Percentiles rank a stretch among this genome's conserved stretches.
These are phyloP conservation scores for Annulohypoxylon truncatum DNA, from an alignment of 2,329 filamentous ascomycete genomes.

Conservation along the genomic window DNA sequence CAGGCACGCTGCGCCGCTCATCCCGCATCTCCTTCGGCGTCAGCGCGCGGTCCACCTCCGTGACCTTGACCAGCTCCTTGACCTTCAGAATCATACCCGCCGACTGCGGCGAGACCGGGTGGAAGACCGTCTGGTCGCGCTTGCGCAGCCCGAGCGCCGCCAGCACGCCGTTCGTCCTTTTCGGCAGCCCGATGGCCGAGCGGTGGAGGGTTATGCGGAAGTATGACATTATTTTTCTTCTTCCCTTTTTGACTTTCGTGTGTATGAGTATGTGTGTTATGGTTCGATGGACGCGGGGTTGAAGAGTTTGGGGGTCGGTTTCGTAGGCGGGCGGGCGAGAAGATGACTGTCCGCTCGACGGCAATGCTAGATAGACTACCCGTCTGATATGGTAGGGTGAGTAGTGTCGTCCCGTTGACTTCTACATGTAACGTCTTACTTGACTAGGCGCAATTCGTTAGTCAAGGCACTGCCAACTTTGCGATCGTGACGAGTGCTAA, in stretches of 20 bases:
- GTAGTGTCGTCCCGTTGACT: neutral
- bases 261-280: neutral
- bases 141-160: conserved; percentile 86
- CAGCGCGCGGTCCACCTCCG: conserved; percentile 76
- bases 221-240: conserved; percentile 84
- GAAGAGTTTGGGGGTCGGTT: no score
- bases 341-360: neutral
- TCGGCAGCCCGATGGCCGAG: conserved; percentile 87
- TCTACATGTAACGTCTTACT: neutral
- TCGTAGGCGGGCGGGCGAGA: neutral
- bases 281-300: neutral
- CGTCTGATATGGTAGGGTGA: neutral
- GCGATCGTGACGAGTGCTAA: neutral
- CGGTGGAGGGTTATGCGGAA: conserved; percentile 94
- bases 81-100: conserved; percentile 94
- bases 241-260: neutral
- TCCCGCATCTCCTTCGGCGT: conserved; percentile 76
- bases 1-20: conserved; percentile 78
- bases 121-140: conserved; percentile 88
- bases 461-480: neutral
- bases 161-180: conserved; percentile 82
- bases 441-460: conserved; percentile 3
- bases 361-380: neutral
- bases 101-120: conserved; percentile 81
- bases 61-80: conserved; percentile 88